Evolutionary conservation across 192 early-diverging fungal species (phyloP), one percentile per base, ranked within the genome.

Genomic region (Cladochytrium replicatum): DNA sequence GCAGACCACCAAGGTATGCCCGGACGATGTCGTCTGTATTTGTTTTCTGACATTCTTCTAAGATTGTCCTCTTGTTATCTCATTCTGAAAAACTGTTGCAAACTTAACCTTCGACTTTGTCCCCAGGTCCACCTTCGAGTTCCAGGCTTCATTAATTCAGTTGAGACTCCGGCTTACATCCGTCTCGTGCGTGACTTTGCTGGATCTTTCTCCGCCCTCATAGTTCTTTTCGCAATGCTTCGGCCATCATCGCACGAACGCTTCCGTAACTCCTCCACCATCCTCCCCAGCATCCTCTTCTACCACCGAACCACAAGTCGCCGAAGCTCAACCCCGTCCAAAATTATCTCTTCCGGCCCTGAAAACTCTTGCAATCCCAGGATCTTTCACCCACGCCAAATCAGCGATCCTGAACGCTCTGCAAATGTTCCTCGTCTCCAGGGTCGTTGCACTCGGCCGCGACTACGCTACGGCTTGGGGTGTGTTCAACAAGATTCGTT

Each of bases 401-500:
- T 45, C 58, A 8, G 58, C 58, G 13, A 28, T 60, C 15, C 39
- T 50, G 1, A 60, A 60, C 32, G 58, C 41, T 5, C 28, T 60
- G 21, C 55, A 60, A 24, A 34, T 60, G 11, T 57, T 50, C 51
- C 43, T 42, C 11, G 42, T 53, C 11, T 23, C 50, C 4, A 43
- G 30, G 8, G 48, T 60, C 31, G 52, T 60, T 5, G 21, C 26
- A 4, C 43, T 60, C 15, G 58, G 50, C 29, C 3, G 5, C 4
- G 43, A 46, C 19, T 60, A 60, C 28, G 58, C 58, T 1, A 60
- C 58, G 9, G 58, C 58, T 27, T 60, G 40, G 41, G 58, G 58
- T 32, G 58, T 60, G 9, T 60, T 60, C 52, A 60, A 60, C 37
- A 60, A 50, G 43, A 60, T 60, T 24, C 58, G 58, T 1, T 60